phyloP scores from a whole-genome alignment of 345 rosid species.

The Brassica carinata region DNA sequence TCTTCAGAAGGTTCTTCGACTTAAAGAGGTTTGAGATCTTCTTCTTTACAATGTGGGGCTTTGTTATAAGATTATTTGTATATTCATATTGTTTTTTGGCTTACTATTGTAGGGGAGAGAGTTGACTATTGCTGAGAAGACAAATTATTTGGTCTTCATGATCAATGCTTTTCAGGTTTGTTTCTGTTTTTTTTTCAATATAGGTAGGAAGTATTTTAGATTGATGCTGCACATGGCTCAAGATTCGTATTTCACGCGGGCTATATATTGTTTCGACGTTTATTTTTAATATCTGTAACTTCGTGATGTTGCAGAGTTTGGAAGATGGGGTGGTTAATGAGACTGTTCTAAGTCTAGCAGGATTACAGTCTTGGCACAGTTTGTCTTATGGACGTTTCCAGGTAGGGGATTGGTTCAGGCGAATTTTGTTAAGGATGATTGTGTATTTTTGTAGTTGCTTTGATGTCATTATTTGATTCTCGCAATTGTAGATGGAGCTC shows the following conservation, averaged over 20 bases:
- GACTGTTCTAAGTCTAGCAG: constrained; percentile 78
- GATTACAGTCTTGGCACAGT: constrained; percentile 86
- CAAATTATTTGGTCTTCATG: constrained; percentile 91
- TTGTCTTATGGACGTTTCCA: constrained; percentile 96
- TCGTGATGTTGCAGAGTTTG: constrained; percentile 68
- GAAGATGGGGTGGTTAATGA: constrained; percentile 93
- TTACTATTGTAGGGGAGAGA: constrained; percentile 70
- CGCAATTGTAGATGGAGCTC: constrained; percentile 78
- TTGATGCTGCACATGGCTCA: not conserved
- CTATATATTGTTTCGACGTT: too few species aligned
- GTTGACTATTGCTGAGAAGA: constrained; percentile 83
- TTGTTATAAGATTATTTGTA: too few species aligned
- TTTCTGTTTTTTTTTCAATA: constrained; percentile 8
- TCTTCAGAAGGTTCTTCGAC: constrained; percentile 76
- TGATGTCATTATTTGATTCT: constrained; percentile 22
- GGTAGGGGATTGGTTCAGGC: constrained; percentile 43
- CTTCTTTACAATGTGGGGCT: not conserved
- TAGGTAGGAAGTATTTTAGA: not conserved
- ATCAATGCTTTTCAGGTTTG: constrained; percentile 97
- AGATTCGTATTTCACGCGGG: too few species aligned
- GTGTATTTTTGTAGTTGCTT: constrained; percentile 1
- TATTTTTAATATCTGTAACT: constrained; percentile 5
- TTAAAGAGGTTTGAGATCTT: constrained; percentile 77
- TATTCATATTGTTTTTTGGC: not conserved
- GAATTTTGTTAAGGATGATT: not conserved